These are phyloP conservation scores for Omphalotus olearius DNA, from an alignment of 1,284 basidiomycete species.

Conservation along the genomic window DNA sequence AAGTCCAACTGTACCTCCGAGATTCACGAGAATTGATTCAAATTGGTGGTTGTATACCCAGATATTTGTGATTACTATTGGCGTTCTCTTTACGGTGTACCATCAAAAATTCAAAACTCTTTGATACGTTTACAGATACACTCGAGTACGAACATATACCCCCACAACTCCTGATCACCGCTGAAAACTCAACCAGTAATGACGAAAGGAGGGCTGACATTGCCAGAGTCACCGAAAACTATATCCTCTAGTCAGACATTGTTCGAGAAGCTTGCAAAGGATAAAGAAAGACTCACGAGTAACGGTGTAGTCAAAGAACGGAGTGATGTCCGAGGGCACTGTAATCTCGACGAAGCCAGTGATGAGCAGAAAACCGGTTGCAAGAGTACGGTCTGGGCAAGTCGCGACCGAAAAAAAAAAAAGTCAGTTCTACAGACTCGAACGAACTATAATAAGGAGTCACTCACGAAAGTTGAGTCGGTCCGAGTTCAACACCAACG, in stretches of 20 bases:
- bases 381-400: neutral
- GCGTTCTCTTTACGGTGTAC: no score
- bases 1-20: no score
- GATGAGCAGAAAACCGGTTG: constrained; percentile 2
- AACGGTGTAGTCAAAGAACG: constrained; percentile 5
- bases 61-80: no score
- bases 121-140: no score
- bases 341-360: constrained; percentile 7
- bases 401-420: neutral
- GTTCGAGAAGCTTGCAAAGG: neutral
- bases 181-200: constrained; percentile 21
- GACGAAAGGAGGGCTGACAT: constrained; percentile 39
- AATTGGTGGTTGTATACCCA: no score
- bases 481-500: neutral
- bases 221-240: constrained; percentile 42
- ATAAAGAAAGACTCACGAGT: constrained; percentile 1
- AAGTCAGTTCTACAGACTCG: no score
- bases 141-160: no score
- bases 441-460: neutral
- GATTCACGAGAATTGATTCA: no score
- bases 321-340: constrained; percentile 7
- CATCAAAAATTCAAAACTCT: no score
- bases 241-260: neutral
- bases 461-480: no score
- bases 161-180: no score